phyloP scores from a whole-genome alignment of 2,329 filamentous ascomycete species.

The Aspergillus sclerotialis region DNA sequence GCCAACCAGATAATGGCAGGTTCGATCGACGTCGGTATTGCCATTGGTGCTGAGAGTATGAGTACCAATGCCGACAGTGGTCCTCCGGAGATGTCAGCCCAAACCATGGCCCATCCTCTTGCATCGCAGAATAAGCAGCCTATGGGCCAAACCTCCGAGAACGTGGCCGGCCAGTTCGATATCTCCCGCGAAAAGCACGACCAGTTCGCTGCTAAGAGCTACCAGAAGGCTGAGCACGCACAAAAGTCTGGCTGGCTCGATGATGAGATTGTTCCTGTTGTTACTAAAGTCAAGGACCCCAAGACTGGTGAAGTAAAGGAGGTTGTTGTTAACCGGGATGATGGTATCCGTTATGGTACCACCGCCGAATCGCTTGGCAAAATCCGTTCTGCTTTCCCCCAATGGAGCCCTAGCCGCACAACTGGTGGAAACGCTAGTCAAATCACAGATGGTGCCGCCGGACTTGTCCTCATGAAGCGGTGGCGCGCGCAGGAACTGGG shows the following conservation, averaged over 20 bases:
- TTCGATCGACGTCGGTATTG: conserved; percentile 88
- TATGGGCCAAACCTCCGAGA: conserved; percentile 88
- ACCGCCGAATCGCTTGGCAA: conserved; percentile 76
- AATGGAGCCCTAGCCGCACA: conserved; percentile 67
- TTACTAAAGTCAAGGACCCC: conserved; percentile 74
- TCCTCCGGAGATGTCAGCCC: conserved; percentile 75
- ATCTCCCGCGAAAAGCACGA: conserved; percentile 68
- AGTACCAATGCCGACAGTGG: conserved; percentile 73
- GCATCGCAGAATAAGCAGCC: conserved; percentile 87
- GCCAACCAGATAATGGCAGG: conserved; percentile 82
- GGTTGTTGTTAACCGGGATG: conserved; percentile 71
- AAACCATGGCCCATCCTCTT: conserved; percentile 66
- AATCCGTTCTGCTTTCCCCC: conserved; percentile 78
- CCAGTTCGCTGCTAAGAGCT: conserved; percentile 75
- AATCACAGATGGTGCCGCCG: conserved; percentile 86
- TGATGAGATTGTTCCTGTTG: conserved; percentile 78
- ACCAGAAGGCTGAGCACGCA: conserved; percentile 75
- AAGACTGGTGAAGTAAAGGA: conserved; percentile 77
- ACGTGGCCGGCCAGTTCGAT: conserved; percentile 74
- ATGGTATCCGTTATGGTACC: conserved; percentile 75
- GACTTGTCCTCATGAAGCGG: conserved; percentile 86
- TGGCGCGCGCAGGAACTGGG: conserved; percentile 75
- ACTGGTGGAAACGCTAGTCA: conserved; percentile 91
- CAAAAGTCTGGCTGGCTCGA: conserved; percentile 79
- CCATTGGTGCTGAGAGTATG: conserved; percentile 92